Evolutionary conservation across 805 yeast species (phyloP), one percentile per base, ranked within the genome.

Genomic region (Zygosaccharomyces kombuchaensis): DNA sequence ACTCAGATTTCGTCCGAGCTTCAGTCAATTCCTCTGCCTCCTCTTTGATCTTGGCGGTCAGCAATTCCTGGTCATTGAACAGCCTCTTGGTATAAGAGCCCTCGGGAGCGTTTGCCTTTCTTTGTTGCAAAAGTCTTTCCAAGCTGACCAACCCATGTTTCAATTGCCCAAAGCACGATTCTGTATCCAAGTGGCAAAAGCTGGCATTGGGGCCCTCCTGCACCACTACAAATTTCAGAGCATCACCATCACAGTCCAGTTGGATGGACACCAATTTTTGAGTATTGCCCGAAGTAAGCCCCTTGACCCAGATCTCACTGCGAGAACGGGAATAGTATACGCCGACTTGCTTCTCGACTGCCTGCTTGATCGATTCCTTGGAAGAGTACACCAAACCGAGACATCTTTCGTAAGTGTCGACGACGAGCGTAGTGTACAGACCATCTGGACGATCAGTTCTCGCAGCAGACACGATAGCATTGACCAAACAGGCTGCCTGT

Each of bases 1-100:
- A 77, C 46, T 91, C 84, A 1, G 76, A 77, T 57, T 75, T 75
- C 5, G 72, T 59, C 30, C 73, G 73, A 13, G 99, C 98, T 47
- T 89, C 96, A 26, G 89, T 80, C 51, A 93, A 77, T 67, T 93
- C 99, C 59, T 91, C 97, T 36, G 96, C 95, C 68, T 93, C 99
- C 70, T 93, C 99, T 65, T 81, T 80, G 68, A 93, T 83, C 73
- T 93, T 87, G 21, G 98, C 96, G 46, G 75, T 72, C 55, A 93
- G 74, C 42, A 93, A 72, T 21, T 73, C 75, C 34, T 79, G 80
- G 67, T 93, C 98, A 42, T 78, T 75, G 60, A 91, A 89, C 51
- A 93, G 72, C 53, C 99, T 77, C 60, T 84, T 81, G 12, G 99
- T 91, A 71, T 93, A 93, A n/a, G 97, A 90, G 1, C 96, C 96